Base-by-base conservation (phyloP, 306 rosid genomes). In the Rosa rugosa region DNA sequence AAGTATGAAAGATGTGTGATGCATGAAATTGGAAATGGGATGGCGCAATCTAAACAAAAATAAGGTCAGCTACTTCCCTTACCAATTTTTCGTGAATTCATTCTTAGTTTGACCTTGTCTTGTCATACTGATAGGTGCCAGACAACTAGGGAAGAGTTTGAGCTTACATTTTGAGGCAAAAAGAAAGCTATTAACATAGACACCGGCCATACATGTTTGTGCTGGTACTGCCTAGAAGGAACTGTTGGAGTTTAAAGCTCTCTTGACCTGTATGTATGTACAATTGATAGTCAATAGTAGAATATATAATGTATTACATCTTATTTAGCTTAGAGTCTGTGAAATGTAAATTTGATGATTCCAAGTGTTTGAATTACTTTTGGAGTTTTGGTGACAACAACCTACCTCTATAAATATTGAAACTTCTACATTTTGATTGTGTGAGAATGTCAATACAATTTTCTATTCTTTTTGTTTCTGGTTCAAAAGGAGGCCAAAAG, bases 11-110 rank as follows among this genome's bases (percentile, higher is more conserved):
- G 81, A 57, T 62, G 73, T 75, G 81, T 79, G 81, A 76, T 82
- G 83, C 59, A 84, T 79, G 91, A 83, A 88, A 80, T 77, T 80
- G 78, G 87, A 71, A 38, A 62, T 75, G 90, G 53, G 57, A 76
- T 73, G 88, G 85, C 76, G 60, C 71, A 60, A 83, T 77, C 71
- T 84, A 74, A 72, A 53, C 75, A 49, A 72, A 80, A 71, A 75
- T 71, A 49, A 77, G 90, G 89, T 86, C 77, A 72, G 42, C 72
- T 67, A 45, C 75, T 72, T 78, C 77, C 63, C 82, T 73, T 34
- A 72, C 72, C 50, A 51, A 40, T 72, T 72, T 18, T 25, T 64
- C 73, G 16, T 2, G 14, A 20, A 12, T 57, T 49, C 45, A 49
- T 50, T 75, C 12, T 51, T 62, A 16, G n/a, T 70, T 25, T 70